phyloP scores from a whole-genome alignment of 2,329 filamentous ascomycete species.

The Hypoxylon sp. region DNA sequence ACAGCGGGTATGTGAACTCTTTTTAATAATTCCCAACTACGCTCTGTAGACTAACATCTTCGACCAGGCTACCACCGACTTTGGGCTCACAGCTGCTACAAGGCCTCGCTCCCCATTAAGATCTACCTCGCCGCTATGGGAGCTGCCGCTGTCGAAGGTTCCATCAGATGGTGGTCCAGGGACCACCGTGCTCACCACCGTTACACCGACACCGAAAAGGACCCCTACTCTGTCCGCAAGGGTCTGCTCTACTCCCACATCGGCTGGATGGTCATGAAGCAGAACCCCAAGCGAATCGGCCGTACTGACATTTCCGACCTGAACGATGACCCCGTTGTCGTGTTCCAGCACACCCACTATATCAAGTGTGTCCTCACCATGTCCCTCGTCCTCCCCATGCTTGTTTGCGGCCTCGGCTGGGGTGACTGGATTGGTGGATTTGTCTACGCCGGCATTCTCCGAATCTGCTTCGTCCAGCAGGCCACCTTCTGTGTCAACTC shows the following conservation, averaged over 20 bases:
- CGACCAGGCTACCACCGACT: constrained; percentile 52
- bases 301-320: constrained; percentile 63
- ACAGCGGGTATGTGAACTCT: constrained; percentile 48
- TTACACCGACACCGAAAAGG: constrained; percentile 64
- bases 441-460: constrained; percentile 63
- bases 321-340: constrained; percentile 62
- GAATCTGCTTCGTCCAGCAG: constrained; percentile 65
- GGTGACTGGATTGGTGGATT: constrained; percentile 62
- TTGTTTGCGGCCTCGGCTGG: constrained; percentile 61
- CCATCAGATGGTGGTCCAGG: constrained; percentile 62
- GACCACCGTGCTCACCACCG: constrained; percentile 64
- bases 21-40: neutral
- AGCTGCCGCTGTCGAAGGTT: constrained; percentile 61
- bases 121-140: constrained; percentile 62
- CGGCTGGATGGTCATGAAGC: constrained; percentile 66
- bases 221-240: constrained; percentile 65
- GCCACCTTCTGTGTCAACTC: constrained; percentile 67
- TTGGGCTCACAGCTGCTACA: constrained; percentile 61
- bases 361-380: constrained; percentile 61
- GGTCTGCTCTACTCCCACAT: constrained; percentile 63
- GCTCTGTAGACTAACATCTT: constrained; percentile 15
- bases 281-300: constrained; percentile 64
- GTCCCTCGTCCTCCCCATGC: constrained; percentile 60
- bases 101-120: constrained; percentile 57
- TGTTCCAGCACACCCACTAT: constrained; percentile 63